Evolutionary conservation across 1,139 yeast genomes (phyloP).

Genomic region (Debaryomycetaceae sp.): DNA sequence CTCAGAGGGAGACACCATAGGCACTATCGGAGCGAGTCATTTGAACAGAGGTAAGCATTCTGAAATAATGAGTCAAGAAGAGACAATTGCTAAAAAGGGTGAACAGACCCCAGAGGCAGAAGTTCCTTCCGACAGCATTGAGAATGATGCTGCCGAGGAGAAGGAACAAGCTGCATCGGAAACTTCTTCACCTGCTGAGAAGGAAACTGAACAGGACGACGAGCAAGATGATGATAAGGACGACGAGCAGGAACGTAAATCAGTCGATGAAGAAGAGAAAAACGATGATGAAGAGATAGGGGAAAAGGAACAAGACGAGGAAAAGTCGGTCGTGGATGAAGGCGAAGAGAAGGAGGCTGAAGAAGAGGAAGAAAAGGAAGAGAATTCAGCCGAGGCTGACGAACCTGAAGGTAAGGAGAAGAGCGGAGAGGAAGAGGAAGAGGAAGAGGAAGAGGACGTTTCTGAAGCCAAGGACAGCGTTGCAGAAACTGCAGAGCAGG

Average conservation of each 20-base stretch:
- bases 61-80: neutral
- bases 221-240: constrained; percentile 3
- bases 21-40: no score
- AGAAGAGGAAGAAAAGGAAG: constrained; percentile 17
- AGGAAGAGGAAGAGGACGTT: constrained; percentile 30
- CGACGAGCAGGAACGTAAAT: constrained; percentile 2
- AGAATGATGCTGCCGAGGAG: constrained; percentile 1
- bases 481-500: constrained; percentile 2
- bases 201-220: neutral
- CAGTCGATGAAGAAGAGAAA: constrained; percentile 1
- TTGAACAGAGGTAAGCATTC: no score
- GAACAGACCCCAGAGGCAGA: constrained; percentile 3
- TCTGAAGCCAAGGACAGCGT: constrained; percentile 13
- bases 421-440: constrained; percentile 29
- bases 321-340: constrained; percentile 4
- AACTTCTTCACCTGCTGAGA: neutral
- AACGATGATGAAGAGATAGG: constrained; percentile 11
- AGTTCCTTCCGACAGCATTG: neutral
- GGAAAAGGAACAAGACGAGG: constrained; percentile 6
- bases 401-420: no score
- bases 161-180: constrained; percentile 1
- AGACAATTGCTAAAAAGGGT: neutral
- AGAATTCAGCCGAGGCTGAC: constrained; percentile 19
- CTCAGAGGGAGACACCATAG: no score
- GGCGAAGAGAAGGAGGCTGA: constrained; percentile 10